These are phyloP conservation scores for Dipodascus albidus DNA, from an alignment of 805 yeast genomes.

Conservation along the genomic window DNA sequence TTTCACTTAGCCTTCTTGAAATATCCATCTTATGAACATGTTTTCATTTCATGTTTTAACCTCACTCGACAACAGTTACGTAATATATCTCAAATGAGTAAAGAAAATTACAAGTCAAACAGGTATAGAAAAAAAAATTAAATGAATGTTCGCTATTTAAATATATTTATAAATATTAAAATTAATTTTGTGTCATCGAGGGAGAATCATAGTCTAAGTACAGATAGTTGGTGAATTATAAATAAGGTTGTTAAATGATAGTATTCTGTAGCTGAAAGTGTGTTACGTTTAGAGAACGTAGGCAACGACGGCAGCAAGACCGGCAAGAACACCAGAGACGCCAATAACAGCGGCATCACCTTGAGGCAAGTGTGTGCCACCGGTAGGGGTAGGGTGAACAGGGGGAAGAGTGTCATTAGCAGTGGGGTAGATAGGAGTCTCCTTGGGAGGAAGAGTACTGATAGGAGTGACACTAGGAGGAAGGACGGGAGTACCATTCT, in stretches of 20 bases:
- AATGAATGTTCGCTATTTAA: background rate
- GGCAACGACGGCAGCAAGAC: constrained; percentile 40
- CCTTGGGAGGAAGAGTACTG: background rate
- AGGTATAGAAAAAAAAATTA: no score
- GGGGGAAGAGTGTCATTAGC: background rate
- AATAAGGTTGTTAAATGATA: background rate
- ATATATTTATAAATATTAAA: no score
- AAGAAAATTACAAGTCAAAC: background rate
- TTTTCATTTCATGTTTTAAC: no score
- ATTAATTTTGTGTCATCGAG: background rate
- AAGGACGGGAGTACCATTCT: background rate
- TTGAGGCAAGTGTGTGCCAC: constrained; percentile 11
- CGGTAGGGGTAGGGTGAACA: constrained; percentile 11
- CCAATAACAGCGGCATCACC: constrained; percentile 9
- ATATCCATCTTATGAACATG: no score
- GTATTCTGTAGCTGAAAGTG: background rate
- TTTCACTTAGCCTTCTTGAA: no score
- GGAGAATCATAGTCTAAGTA: background rate
- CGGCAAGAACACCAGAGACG: constrained; percentile 35
- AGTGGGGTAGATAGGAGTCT: background rate
- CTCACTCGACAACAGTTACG: no score
- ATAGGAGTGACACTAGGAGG: background rate
- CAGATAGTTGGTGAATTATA: background rate
- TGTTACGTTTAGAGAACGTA: background rate
- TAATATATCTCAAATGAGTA: background rate